These are phyloP conservation scores for Sugiyamaella xylanicola DNA, from an alignment of 1,139 yeast species.

Conservation along the genomic window DNA sequence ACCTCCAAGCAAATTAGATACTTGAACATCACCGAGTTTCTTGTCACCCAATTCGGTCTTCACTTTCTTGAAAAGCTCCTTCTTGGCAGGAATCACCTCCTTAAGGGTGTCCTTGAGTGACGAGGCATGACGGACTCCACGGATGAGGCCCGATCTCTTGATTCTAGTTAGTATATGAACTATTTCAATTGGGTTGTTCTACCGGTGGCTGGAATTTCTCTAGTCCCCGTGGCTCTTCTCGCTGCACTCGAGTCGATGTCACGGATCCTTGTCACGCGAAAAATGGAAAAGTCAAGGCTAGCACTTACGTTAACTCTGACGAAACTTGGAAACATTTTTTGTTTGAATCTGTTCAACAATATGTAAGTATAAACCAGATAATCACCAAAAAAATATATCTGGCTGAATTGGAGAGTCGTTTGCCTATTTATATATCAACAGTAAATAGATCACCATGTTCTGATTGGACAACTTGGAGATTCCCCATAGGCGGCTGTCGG, in stretches of 20 bases:
- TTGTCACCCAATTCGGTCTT: conserved; percentile 43
- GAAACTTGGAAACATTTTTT: background rate
- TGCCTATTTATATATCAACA: background rate
- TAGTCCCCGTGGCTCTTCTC: too few relatives aligned
- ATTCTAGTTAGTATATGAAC: background rate
- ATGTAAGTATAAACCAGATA: too few relatives aligned
- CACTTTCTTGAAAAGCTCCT: conserved; percentile 45
- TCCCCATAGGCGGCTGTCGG: background rate
- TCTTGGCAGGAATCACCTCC: conserved; percentile 48
- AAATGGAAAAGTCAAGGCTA: too few relatives aligned
- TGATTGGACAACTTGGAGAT: background rate
- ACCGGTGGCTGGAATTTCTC: background rate
- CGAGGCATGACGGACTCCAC: conserved; percentile 33
- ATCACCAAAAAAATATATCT: too few relatives aligned
- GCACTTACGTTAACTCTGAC: background rate
- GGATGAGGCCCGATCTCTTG: conserved; percentile 11
- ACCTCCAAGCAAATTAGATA: conserved; percentile 53
- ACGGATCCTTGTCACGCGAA: too few relatives aligned
- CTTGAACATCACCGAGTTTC: conserved; percentile 49
- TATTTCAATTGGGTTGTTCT: too few relatives aligned
- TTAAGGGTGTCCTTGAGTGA: conserved; percentile 45
- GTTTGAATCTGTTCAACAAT: background rate
- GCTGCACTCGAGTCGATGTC: too few relatives aligned
- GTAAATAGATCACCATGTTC: background rate
- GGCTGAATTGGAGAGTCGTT: too few relatives aligned